These are phyloP conservation scores for Torrubiellomyces zombiae DNA, from an alignment of 2,329 filamentous ascomycete genomes.

Conservation along the genomic window DNA sequence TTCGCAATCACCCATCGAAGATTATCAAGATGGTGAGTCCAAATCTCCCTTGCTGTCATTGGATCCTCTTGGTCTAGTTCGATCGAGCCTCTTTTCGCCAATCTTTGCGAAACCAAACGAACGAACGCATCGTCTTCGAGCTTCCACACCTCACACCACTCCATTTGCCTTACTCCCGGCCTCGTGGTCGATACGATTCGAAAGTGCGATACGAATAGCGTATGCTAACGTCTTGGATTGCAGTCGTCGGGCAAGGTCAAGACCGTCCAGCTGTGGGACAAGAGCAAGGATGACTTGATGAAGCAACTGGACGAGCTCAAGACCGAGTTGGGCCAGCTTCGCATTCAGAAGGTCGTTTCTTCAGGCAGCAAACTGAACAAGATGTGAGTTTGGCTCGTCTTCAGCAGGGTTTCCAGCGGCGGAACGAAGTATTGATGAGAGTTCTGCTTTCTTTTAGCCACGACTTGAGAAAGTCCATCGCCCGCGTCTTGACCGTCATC, in stretches of 20 bases:
- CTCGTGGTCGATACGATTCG: too few relatives aligned
- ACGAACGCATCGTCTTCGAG: too few relatives aligned
- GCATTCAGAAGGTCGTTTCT: conserved; percentile 96
- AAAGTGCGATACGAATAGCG: conserved; percentile 9
- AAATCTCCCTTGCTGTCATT: too few relatives aligned
- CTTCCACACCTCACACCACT: too few relatives aligned
- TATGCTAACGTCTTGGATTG: conserved; percentile 14
- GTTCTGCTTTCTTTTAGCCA: conserved; percentile 47
- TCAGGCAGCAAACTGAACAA: conserved; percentile 91
- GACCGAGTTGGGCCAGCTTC: conserved; percentile 87
- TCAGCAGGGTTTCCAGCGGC: conserved; percentile 3
- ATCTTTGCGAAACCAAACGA: too few relatives aligned
- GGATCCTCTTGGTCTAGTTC: too few relatives aligned
- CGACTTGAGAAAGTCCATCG: conserved; percentile 99
- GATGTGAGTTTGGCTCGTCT: conserved; percentile 51
- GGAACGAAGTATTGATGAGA: too few relatives aligned
- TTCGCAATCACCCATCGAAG: conserved; percentile 24
- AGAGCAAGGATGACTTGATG: conserved; percentile 96
- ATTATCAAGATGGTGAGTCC: conserved; percentile 32
- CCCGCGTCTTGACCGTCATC: conserved; percentile 96
- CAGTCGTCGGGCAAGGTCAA: conserved; percentile 58
- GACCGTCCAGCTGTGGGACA: conserved; percentile 91
- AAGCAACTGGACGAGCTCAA: conserved; percentile 93
- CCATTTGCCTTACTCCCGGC: too few relatives aligned
- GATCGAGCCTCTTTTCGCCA: too few relatives aligned